phyloP scores from a whole-genome alignment of 2,329 filamentous ascomycete genomes.

The Triangularia verruculosa region DNA sequence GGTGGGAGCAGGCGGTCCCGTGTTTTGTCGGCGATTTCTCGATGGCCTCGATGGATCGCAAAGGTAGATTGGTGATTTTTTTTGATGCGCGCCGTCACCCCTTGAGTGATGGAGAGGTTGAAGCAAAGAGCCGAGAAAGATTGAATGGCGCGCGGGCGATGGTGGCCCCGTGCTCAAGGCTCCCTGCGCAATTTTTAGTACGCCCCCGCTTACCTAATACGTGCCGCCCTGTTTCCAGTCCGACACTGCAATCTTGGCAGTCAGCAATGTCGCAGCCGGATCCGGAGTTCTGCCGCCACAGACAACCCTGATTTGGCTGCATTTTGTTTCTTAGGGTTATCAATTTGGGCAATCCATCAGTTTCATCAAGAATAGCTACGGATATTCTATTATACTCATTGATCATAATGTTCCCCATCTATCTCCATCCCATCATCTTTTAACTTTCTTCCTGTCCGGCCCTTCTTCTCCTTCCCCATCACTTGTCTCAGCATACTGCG shows the following conservation, averaged over 20 bases:
- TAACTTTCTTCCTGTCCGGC: constrained; percentile 63
- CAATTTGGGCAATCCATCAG: neutral
- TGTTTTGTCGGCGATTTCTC: constrained; percentile 50
- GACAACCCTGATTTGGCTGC: neutral
- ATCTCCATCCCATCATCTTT: constrained; percentile 41
- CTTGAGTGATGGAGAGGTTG: constrained; percentile 44
- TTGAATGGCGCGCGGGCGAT: constrained; percentile 29
- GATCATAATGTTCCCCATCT: neutral
- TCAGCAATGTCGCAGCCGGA: neutral
- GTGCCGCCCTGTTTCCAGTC: neutral
- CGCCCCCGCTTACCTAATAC: constrained; percentile 24
- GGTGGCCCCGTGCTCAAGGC: constrained; percentile 23
- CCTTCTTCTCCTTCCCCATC: constrained; percentile 73
- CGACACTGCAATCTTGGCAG: neutral
- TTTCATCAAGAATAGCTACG: too few relatives aligned
- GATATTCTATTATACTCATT: too few relatives aligned
- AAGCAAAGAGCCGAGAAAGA: constrained; percentile 30
- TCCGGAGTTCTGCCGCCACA: neutral
- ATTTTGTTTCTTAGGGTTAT: neutral
- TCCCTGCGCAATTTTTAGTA: constrained; percentile 24
- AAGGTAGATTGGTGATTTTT: constrained; percentile 59
- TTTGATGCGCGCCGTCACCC: constrained; percentile 58
- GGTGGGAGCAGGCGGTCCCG: constrained; percentile 54
- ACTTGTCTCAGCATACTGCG: constrained; percentile 85
- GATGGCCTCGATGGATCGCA: constrained; percentile 59